These are phyloP conservation scores for Wickerhamiella australiensis DNA, from an alignment of 805 yeast genomes.

Conservation along the genomic window DNA sequence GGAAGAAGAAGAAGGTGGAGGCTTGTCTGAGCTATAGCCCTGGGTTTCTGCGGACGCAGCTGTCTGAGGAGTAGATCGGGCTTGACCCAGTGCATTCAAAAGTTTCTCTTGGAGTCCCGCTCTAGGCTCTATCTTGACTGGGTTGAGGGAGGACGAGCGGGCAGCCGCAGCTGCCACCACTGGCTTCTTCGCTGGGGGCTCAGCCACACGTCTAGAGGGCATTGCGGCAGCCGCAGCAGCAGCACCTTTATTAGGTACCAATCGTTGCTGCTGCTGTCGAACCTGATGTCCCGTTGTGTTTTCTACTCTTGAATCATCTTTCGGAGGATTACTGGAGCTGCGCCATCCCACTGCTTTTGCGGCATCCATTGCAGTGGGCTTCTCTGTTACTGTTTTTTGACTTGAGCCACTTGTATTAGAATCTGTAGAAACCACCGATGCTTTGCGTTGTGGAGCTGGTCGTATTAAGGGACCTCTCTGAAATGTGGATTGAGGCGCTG, in stretches of 20 bases:
- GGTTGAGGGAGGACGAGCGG: constrained; percentile 15
- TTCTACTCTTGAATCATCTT: too few relatives aligned
- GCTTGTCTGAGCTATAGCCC: neutral
- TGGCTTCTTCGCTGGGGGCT: neutral
- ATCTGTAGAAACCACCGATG: neutral
- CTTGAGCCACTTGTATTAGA: neutral
- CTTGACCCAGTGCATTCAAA: neutral
- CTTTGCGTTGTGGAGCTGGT: neutral
- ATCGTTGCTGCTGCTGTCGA: neutral
- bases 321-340: neutral
- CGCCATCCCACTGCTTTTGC: neutral
- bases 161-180: constrained; percentile 18
- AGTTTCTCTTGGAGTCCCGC: constrained; percentile 6
- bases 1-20: too few relatives aligned
- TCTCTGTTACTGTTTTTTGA: neutral
- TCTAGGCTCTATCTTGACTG: constrained; percentile 16
- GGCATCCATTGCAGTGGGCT: neutral
- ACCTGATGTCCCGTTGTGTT: neutral
- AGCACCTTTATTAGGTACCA: neutral
- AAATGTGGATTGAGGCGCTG: neutral
- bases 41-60: neutral
- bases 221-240: neutral
- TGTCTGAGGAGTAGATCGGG: neutral
- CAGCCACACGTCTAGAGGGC: neutral
- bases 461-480: neutral